phyloP scores from a whole-genome alignment of 2,329 filamentous ascomycete genomes.

The Phaeosphaeria sp. region DNA sequence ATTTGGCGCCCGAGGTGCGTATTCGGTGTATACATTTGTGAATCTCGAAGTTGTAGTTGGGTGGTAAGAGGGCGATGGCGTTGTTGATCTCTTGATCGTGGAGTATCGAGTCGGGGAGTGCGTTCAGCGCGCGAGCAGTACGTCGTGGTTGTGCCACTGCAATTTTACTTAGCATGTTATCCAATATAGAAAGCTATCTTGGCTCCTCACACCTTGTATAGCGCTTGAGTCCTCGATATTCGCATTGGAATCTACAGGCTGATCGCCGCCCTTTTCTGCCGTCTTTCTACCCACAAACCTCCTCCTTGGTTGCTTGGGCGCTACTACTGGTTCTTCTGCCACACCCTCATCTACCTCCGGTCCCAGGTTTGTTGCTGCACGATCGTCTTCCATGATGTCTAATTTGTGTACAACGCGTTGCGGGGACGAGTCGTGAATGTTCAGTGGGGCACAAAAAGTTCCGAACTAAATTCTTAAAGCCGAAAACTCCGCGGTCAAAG shows the following conservation, averaged over 20 bases:
- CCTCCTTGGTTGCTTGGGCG: conserved; percentile 79
- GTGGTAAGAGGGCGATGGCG: conserved; percentile 83
- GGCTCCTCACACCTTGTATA: conserved; percentile 67
- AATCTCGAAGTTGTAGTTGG: conserved; percentile 99
- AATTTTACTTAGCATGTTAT: conserved; percentile 12
- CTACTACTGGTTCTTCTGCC: conserved; percentile 55
- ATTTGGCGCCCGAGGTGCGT: conserved; percentile 76
- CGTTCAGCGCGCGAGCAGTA: conserved; percentile 82
- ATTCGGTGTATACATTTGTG: conserved; percentile 98
- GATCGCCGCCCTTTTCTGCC: conserved; percentile 64
- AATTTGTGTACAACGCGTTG: conserved; percentile 2
- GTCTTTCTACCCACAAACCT: conserved; percentile 87
- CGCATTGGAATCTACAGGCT: conserved; percentile 43
- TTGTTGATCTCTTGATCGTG: conserved; percentile 85
- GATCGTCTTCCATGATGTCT: conserved; percentile 74
- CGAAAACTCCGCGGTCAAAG: neutral
- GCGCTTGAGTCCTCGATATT: conserved; percentile 68
- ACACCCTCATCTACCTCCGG: conserved; percentile 71
- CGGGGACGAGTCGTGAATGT: neutral
- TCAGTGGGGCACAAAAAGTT: conserved; percentile 6
- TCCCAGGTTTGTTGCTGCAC: conserved; percentile 73
- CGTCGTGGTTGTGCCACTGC: conserved; percentile 74
- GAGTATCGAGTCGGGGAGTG: conserved; percentile 85
- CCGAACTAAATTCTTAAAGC: neutral
- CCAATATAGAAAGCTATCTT: neutral